phyloP scores from a whole-genome alignment of 768 basidiomycete genomes.

The Pulveroboletus sp. region DNA sequence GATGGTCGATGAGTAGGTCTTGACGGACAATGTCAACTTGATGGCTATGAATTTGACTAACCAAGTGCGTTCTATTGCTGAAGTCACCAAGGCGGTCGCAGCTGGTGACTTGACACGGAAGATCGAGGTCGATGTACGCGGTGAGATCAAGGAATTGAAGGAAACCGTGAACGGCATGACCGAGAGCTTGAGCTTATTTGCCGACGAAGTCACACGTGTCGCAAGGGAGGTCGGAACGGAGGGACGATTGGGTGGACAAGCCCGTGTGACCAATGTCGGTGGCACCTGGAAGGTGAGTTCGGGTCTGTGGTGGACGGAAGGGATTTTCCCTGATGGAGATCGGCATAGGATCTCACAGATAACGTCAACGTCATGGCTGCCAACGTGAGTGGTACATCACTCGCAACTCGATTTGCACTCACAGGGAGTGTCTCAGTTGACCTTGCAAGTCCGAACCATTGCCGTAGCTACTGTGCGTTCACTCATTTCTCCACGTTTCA shows the following conservation, averaged over 20 bases:
- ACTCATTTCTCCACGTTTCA: not conserved
- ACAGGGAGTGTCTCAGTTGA: slow-evolving; percentile 51
- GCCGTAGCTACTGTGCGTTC: slow-evolving; percentile 79
- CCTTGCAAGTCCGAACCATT: slow-evolving; percentile 89
- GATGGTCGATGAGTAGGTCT: slow-evolving; percentile 29
- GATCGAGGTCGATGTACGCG: slow-evolving; percentile 86
- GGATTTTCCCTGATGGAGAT: not conserved
- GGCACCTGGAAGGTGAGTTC: slow-evolving; percentile 84
- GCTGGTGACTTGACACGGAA: slow-evolving; percentile 90
- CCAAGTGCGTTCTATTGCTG: slow-evolving; percentile 84
- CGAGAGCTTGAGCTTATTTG: slow-evolving; percentile 76
- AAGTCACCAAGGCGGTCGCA: slow-evolving; percentile 94
- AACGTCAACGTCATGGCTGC: slow-evolving; percentile 96
- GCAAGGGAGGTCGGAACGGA: slow-evolving; percentile 98
- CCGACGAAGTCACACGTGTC: slow-evolving; percentile 79
- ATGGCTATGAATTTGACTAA: slow-evolving; percentile 91
- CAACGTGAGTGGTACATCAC: slow-evolving; percentile 51
- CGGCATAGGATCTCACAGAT: slow-evolving; percentile 72
- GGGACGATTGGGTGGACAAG: slow-evolving; percentile 91
- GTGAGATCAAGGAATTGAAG: slow-evolving; percentile 87
- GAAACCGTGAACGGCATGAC: slow-evolving; percentile 97
- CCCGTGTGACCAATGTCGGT: slow-evolving; percentile 87
- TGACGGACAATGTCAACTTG: slow-evolving; percentile 80
- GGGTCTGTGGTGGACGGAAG: not conserved
- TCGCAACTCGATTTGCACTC: not conserved